These are phyloP conservation scores for Cicer arietinum DNA, from an alignment of 306 rosid genomes.

Conservation along the genomic window DNA sequence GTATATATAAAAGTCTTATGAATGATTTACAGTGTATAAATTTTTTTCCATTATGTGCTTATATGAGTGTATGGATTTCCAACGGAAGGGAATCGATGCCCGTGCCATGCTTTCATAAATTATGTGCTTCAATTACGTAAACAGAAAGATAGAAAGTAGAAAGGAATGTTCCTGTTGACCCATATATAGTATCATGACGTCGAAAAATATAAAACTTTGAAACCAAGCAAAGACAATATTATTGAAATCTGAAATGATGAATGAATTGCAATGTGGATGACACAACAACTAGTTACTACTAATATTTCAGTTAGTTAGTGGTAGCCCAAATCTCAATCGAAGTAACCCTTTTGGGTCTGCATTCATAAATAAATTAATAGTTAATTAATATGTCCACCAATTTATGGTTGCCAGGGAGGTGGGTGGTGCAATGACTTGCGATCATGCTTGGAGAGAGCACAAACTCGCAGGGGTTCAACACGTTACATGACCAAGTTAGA, in stretches of 20 bases:
- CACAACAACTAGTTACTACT: not conserved
- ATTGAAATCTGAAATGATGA: constrained; percentile 36
- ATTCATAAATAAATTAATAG: constrained; percentile 6
- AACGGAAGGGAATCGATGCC: too few species aligned
- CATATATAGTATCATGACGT: constrained; percentile 19
- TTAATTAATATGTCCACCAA: constrained; percentile 10
- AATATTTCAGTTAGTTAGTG: constrained; percentile 34
- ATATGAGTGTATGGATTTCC: too few species aligned
- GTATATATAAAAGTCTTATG: too few species aligned
- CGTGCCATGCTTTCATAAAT: not conserved
- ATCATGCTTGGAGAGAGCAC: constrained; percentile 86
- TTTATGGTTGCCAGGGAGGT: constrained; percentile 69
- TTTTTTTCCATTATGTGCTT: too few species aligned
- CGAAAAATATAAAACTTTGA: constrained; percentile 44
- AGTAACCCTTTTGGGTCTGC: not conserved
- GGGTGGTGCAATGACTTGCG: constrained; percentile 91
- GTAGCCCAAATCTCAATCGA: constrained; percentile 42
- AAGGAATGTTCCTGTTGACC: constrained; percentile 1
- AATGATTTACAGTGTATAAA: too few species aligned
- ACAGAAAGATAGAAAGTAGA: constrained; percentile 31
- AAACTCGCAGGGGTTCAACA: constrained; percentile 79
- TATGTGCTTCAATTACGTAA: constrained; percentile 15
- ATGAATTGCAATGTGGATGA: constrained; percentile 27
- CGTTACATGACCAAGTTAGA: constrained; percentile 69
- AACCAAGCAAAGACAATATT: constrained; percentile 42